Percentiles rank a stretch among this genome's conserved stretches.
These are phyloP conservation scores for Exophiala viscosa DNA, from an alignment of 2,329 filamentous ascomycete species.

Conservation along the genomic window DNA sequence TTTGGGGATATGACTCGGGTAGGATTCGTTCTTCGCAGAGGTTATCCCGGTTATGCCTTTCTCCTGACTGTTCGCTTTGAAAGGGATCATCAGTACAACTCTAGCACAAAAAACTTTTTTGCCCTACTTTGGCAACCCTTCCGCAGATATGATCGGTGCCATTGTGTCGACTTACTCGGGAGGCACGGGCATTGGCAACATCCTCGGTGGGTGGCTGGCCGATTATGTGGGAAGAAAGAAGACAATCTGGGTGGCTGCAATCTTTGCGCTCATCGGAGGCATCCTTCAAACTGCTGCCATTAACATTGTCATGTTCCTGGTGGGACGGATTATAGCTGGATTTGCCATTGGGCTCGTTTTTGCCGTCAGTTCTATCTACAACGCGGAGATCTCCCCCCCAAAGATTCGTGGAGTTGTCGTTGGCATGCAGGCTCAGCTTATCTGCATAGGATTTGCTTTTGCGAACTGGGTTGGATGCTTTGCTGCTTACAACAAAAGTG, in stretches of 20 bases:
- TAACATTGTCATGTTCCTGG: conserved; percentile 54
- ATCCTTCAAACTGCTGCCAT: conserved; percentile 57
- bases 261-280: conserved; percentile 56
- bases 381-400: conserved; percentile 10
- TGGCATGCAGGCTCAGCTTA: conserved; percentile 3
- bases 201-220: neutral
- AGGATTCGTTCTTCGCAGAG: neutral
- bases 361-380: conserved; percentile 9
- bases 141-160: conserved; percentile 2
- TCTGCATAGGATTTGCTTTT: conserved; percentile 1
- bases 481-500: conserved; percentile 2
- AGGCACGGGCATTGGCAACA: neutral
- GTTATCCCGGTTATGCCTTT: too few relatives aligned
- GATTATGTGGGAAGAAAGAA: conserved; percentile 5
- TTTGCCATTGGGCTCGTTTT: conserved; percentile 30
- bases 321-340: conserved; percentile 56
- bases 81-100: conserved; percentile 3
- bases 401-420: conserved; percentile 8
- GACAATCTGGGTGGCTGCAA: conserved; percentile 1
- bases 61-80: too few relatives aligned
- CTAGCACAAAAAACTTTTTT: conserved; percentile 6
- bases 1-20: conserved; percentile 16
- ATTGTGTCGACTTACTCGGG: conserved; percentile 9
- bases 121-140: conserved; percentile 6
- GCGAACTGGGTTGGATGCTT: conserved; percentile 10